A percentile compares a stretch with the other conserved stretches of the same genome.
These are phyloP conservation scores for Saccharomycopsis fibuligera DNA, from an alignment of 805 yeast genomes.

Conservation along the genomic window DNA sequence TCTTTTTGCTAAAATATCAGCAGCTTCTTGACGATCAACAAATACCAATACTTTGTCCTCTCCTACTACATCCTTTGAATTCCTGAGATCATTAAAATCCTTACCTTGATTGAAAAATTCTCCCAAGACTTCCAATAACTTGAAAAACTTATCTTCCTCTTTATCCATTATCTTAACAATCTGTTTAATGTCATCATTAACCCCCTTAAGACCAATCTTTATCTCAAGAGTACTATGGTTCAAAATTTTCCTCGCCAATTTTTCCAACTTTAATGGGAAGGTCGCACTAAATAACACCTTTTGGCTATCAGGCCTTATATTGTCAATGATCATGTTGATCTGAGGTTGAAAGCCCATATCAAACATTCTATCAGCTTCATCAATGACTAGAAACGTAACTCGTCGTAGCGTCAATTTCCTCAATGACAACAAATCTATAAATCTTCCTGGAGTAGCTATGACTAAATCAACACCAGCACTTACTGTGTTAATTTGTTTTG, in stretches of 20 bases:
- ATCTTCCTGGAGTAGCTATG: constrained; percentile 93
- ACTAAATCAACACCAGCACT: constrained; percentile 43
- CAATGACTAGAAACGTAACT: constrained; percentile 79
- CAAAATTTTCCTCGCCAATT: constrained; percentile 61
- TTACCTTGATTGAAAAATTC: constrained; percentile 23
- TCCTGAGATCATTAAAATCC: constrained; percentile 23
- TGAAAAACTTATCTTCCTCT: constrained; percentile 49
- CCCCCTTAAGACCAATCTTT: constrained; percentile 74
- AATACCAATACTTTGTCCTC: constrained; percentile 61
- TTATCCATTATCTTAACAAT: constrained; percentile 51
- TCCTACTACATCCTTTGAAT: constrained; percentile 27
- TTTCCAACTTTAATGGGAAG: constrained; percentile 74
- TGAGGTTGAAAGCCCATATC: constrained; percentile 98
- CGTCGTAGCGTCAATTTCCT: constrained; percentile 43
- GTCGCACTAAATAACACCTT: constrained; percentile 93
- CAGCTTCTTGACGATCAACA: constrained; percentile 81
- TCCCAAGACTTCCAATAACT: constrained; percentile 51
- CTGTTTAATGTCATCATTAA: constrained; percentile 76
- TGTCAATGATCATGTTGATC: constrained; percentile 68
- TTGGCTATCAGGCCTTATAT: constrained; percentile 79
- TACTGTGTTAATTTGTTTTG: constrained; percentile 14
- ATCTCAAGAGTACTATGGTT: constrained; percentile 59
- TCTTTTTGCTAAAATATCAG: constrained; percentile 61
- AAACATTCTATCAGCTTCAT: constrained; percentile 95
- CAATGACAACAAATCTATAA: constrained; percentile 71